Base-by-base conservation (phyloP, 1,284 basidiomycete species). In the Cryptococcus sp. region DNA sequence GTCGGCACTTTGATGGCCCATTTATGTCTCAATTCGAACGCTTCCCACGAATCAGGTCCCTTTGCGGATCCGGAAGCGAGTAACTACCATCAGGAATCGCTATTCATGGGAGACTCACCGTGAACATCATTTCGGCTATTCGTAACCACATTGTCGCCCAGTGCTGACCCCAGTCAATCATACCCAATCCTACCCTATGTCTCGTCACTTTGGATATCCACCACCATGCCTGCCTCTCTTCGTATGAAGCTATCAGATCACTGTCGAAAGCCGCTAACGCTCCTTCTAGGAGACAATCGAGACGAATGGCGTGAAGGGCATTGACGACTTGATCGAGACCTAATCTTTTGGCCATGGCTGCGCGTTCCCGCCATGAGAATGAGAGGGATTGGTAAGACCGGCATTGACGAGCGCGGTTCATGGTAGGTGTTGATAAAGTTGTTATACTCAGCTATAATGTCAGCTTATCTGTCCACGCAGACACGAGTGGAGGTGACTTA, bases 251-350 rank as follows among this genome's bases (percentile, higher is more conserved):
- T 18, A 66, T 53, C 2, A 72, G 55, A 3, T 59, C 57, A 10
- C 62, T 41, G 3, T 63, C 61, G 5, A 54, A 57, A 0, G 61
- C 62, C 0, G 62, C 53, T 13, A 70, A 41, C 2, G 59, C 52
- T 2, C 62, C 64, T 21, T 66, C 59, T 1, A 74, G 60, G 3
- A 68, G 55, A 47, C 67, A 68, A 44, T 72, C 69, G 2, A 72
- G 59, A 2, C 64, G 59, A 0, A 64, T 49, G 0, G 59, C 63
- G 18, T 62, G 52, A 2, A 67, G 25, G 2, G 52, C 56, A 3
- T 34, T 45, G 3, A 59, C 22, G 16, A 40, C 7, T 40, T 22
- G 21, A 63, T 25, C 1, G 36, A 21, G 1, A 3, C 44, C 25
- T 10, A 65, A 46, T 2, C 52, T 36, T 5, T 59, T 46, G 2